Conservation (phyloP, 768 basidiomycete genomes). For the Sporobolomyces phaffii region DNA sequence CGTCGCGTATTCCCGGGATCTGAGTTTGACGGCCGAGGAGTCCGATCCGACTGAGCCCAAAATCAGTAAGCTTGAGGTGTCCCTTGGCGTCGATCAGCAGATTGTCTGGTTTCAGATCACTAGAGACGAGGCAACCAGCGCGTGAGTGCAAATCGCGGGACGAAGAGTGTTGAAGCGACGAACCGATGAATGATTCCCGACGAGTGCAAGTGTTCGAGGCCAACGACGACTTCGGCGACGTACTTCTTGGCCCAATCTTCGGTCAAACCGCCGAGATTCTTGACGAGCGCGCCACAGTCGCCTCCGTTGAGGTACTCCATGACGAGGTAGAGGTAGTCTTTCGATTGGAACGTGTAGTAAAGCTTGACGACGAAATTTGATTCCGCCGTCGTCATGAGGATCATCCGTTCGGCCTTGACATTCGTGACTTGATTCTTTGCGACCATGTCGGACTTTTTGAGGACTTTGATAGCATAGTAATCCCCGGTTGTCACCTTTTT, state of each 20-base stretch:
- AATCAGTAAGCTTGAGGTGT: slow-evolving; percentile 95
- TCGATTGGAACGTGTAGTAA: slow-evolving; percentile 98
- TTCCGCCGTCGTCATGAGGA: slow-evolving; percentile 92
- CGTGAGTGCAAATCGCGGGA: background rate
- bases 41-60: slow-evolving; percentile 93
- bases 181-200: slow-evolving; percentile 94
- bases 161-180: background rate
- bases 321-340: slow-evolving; percentile 94
- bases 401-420: slow-evolving; percentile 98
- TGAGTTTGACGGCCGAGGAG: slow-evolving; percentile 87
- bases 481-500: slow-evolving; percentile 98
- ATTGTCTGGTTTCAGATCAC: slow-evolving; percentile 97
- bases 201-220: slow-evolving; percentile 92
- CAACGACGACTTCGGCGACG: slow-evolving; percentile 89
- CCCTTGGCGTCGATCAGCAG: slow-evolving; percentile 93
- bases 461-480: slow-evolving; percentile 98
- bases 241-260: slow-evolving; percentile 98
- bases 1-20: slow-evolving; percentile 25
- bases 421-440: slow-evolving; percentile 99
- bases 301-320: slow-evolving; percentile 99
- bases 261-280: slow-evolving; percentile 81
- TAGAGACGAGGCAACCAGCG: too few species aligned
- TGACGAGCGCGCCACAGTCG: slow-evolving; percentile 94
- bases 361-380: slow-evolving; percentile 93
- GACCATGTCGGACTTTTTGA: slow-evolving; percentile 99